Percentiles rank a stretch among this genome's conserved stretches.
These are phyloP conservation scores for Neurospora sp. DNA, from an alignment of 495 filamentous ascomycete genomes.

Conservation along the genomic window DNA sequence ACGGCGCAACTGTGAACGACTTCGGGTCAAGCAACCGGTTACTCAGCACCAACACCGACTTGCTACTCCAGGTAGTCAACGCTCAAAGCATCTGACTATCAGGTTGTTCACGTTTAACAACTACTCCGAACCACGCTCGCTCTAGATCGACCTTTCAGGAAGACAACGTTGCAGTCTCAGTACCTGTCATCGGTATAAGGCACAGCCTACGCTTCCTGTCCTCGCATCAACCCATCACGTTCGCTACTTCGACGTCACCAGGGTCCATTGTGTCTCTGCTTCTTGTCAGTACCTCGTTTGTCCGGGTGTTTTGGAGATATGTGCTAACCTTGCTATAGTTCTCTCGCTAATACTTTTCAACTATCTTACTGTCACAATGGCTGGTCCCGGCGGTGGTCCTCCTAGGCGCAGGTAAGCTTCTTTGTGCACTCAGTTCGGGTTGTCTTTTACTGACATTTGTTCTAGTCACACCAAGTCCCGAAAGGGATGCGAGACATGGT, in stretches of 20 bases:
- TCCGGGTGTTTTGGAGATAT: background rate
- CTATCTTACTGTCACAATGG: constrained; percentile 40
- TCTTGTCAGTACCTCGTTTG: constrained; percentile 23
- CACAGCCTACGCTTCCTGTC: constrained; percentile 15
- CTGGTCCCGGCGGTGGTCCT: constrained; percentile 63
- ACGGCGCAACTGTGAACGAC: background rate
- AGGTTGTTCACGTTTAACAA: background rate
- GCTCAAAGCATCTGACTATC: background rate
- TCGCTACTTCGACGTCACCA: constrained; percentile 25
- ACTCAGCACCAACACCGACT: background rate
- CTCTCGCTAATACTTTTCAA: constrained; percentile 29
- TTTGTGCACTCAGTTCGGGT: background rate
- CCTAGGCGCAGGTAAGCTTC: constrained; percentile 49
- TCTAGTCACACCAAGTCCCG: constrained; percentile 92
- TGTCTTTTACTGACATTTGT: background rate
- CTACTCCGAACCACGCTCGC: background rate
- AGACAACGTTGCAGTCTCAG: background rate
- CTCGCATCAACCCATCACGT: constrained; percentile 22
- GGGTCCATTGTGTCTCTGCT: constrained; percentile 26
- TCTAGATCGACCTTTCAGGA: background rate
- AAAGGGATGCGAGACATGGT: constrained; percentile 91
- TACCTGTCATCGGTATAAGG: background rate
- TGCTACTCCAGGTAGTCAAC: background rate
- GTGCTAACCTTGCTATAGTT: constrained; percentile 22
- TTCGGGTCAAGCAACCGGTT: background rate